Conservation (phyloP, 805 yeast genomes). For the Grigorovia humatica region DNA sequence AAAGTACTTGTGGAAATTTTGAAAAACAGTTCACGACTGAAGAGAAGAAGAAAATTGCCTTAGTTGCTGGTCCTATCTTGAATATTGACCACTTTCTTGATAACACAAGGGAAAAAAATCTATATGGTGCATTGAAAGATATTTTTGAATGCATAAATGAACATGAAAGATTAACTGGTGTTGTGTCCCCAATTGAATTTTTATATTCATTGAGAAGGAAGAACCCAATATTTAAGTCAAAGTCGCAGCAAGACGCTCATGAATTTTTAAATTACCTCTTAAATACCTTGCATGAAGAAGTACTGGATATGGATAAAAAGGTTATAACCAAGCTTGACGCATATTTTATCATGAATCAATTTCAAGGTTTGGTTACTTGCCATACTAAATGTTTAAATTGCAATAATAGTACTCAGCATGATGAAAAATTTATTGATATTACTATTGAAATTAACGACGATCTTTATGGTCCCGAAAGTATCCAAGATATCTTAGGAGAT, state of each 20-base stretch:
- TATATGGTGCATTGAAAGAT: constrained; percentile 69
- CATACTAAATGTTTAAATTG: constrained; percentile 87
- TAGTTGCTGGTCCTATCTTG: constrained; percentile 71
- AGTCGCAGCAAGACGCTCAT: constrained; percentile 98
- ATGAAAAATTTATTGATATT: constrained; percentile 79
- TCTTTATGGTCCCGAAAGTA: constrained; percentile 49
- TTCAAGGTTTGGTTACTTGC: constrained; percentile 77
- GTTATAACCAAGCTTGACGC: not conserved
- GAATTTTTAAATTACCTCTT: constrained; percentile 84
- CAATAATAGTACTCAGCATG: constrained; percentile 69
- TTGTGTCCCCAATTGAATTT: constrained; percentile 71
- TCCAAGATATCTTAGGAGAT: constrained; percentile 33
- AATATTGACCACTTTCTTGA: constrained; percentile 59
- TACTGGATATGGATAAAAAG: not conserved
- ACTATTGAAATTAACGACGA: constrained; percentile 74
- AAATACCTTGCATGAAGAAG: constrained; percentile 53
- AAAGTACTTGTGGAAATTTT: not conserved
- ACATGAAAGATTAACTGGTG: constrained; percentile 58
- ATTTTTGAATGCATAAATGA: constrained; percentile 77
- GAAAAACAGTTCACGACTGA: constrained; percentile 37
- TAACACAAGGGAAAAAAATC: constrained; percentile 30
- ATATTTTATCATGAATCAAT: constrained; percentile 56
- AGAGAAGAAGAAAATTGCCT: constrained; percentile 66
- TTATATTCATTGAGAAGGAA: constrained; percentile 69
- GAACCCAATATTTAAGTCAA: constrained; percentile 74